Evolutionary conservation across 768 basidiomycete species (phyloP).

Genomic region (Pleurotus salmoneostramineus): DNA sequence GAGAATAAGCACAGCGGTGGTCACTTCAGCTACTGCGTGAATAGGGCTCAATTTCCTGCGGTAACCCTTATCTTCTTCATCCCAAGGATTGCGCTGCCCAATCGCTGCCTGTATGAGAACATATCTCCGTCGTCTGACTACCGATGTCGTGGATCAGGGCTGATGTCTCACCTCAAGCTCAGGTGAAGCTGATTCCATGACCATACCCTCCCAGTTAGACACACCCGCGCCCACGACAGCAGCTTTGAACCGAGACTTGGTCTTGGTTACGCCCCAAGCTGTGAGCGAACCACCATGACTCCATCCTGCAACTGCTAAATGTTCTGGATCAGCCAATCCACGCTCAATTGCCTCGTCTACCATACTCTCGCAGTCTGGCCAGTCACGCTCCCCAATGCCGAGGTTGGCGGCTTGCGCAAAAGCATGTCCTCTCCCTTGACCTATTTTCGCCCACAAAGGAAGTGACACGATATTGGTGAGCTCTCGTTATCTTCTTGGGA

Average conservation of each 20-base stretch:
- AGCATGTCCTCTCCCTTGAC: conserved; percentile 28
- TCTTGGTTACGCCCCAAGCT: conserved; percentile 31
- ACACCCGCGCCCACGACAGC: conserved; percentile 31
- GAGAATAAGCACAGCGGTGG: conserved; percentile 42
- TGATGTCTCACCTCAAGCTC: conserved; percentile 24
- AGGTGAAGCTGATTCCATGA: conserved; percentile 29
- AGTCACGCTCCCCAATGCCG: conserved; percentile 26
- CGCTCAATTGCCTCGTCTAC: conserved; percentile 27
- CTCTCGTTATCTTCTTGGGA: too few relatives aligned
- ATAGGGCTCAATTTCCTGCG: conserved; percentile 25
- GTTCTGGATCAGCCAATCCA: conserved; percentile 25
- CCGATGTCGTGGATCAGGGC: not conserved
- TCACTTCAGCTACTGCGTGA: conserved; percentile 33
- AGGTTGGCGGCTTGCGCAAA: conserved; percentile 25
- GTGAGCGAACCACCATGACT: conserved; percentile 33
- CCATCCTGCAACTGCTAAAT: conserved; percentile 30
- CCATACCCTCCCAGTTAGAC: conserved; percentile 32
- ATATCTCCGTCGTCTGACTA: conserved; percentile 3
- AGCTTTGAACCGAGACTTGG: conserved; percentile 29
- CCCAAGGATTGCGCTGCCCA: conserved; percentile 27
- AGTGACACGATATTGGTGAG: not conserved
- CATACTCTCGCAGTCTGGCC: conserved; percentile 34
- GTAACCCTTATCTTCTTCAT: conserved; percentile 13
- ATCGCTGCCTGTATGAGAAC: conserved; percentile 20
- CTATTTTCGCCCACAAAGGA: conserved; percentile 7